Evolutionary conservation across 306 rosid genomes (phyloP).

Genomic region (Prunus kanzakura): DNA sequence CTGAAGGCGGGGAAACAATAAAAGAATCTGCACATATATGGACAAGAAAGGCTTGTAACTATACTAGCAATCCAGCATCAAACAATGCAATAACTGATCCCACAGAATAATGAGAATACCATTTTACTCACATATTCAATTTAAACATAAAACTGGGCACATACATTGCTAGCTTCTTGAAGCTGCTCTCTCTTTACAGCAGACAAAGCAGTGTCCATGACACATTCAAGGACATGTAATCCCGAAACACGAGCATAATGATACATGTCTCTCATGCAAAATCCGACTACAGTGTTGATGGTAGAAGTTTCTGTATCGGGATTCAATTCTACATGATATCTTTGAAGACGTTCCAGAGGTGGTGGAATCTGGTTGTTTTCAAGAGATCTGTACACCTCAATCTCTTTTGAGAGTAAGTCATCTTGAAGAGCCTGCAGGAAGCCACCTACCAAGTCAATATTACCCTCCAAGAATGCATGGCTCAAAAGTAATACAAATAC

Average conservation of each 20-base stretch:
- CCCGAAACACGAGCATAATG: constrained; percentile 95
- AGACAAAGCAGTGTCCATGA: constrained; percentile 80
- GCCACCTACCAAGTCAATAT: constrained; percentile 25
- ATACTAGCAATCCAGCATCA: constrained; percentile 14
- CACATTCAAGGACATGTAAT: constrained; percentile 79
- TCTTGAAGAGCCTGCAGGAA: constrained; percentile 67
- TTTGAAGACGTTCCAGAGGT: constrained; percentile 61
- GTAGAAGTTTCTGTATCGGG: constrained; percentile 34
- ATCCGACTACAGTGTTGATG: constrained; percentile 41
- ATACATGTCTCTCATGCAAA: constrained; percentile 72
- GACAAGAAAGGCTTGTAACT: constrained; percentile 5
- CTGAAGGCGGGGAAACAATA: constrained; percentile 83
- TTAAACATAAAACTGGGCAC: constrained; percentile 42
- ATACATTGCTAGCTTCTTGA: constrained; percentile 86
- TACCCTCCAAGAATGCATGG: constrained; percentile 5
- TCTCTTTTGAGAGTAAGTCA: constrained; percentile 73
- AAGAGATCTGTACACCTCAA: constrained; percentile 60
- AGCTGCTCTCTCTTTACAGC: constrained; percentile 87
- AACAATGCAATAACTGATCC: constrained; percentile 15
- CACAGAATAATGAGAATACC: constrained; percentile 11
- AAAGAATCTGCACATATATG: constrained; percentile 57
- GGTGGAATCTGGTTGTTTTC: constrained; percentile 58
- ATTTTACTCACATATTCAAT: constrained; percentile 26
- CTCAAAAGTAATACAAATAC: background rate
- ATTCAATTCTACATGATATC: constrained; percentile 44